phyloP scores from a whole-genome alignment of 73 alveolate genomes.

The Paramecium octaurelia region DNA sequence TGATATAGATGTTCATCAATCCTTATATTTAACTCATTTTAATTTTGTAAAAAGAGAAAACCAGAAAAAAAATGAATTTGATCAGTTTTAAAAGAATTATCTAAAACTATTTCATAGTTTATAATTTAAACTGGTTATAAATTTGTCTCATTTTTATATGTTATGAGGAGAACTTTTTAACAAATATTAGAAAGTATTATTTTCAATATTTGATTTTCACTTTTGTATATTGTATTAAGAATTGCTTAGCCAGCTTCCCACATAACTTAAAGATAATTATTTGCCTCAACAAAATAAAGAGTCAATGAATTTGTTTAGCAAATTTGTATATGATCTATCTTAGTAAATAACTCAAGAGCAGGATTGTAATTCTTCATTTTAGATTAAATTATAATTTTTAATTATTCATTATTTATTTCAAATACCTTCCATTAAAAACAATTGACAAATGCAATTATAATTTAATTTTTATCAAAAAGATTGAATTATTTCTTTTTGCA shows the following conservation, averaged over 20 bases:
- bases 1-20: background rate
- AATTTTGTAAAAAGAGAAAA: background rate
- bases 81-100: background rate
- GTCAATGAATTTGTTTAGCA: background rate
- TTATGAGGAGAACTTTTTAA: background rate
- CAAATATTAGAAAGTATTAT: background rate
- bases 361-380: background rate
- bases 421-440: background rate
- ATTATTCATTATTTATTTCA: background rate
- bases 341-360: background rate
- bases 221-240: no score
- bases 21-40: background rate
- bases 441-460: background rate
- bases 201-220: background rate
- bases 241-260: background rate
- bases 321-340: background rate
- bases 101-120: background rate
- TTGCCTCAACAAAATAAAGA: background rate
- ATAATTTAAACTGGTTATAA: background rate
- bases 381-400: background rate
- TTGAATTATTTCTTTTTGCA: background rate
- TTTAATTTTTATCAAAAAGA: background rate
- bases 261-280: no score
- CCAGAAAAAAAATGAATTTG: background rate
- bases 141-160: background rate